Conservation (phyloP, 139 green algal species). For the Marvania coccoides region DNA sequence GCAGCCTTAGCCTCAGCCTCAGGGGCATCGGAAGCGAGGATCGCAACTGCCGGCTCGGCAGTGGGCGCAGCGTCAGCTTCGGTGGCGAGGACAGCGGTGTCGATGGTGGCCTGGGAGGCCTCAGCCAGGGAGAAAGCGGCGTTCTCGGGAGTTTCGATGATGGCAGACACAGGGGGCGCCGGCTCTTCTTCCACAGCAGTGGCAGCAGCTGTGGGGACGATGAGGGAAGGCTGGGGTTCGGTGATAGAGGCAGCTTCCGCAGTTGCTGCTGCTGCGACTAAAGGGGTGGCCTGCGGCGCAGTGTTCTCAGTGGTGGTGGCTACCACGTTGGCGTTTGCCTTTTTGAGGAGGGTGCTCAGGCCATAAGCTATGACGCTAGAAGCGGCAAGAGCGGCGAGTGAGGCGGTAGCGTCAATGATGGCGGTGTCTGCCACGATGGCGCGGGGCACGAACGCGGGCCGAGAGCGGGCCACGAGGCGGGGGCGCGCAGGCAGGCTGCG, state of each 20-base stretch:
- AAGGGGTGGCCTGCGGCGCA: not conserved
- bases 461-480: too few relatives aligned
- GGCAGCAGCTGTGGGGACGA: not conserved
- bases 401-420: not conserved
- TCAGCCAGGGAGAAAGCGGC: not conserved
- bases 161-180: too few relatives aligned
- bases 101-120: not conserved
- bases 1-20: not conserved
- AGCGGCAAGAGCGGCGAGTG: not conserved
- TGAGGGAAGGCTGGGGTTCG: not conserved
- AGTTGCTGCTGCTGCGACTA: not conserved
- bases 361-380: not conserved
- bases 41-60: not conserved
- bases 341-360: not conserved
- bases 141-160: too few relatives aligned
- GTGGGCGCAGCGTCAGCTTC: not conserved
- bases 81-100: not conserved
- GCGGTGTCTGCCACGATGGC: too few relatives aligned
- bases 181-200: not conserved
- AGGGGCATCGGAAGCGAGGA: not conserved
- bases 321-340: conserved; percentile 1
- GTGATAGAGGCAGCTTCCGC: not conserved
- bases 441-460: too few relatives aligned
- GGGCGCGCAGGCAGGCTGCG: too few relatives aligned
- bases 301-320: not conserved